Conservation (phyloP, 164 flowering plant species). For the Nymphaea colorata region DNA sequence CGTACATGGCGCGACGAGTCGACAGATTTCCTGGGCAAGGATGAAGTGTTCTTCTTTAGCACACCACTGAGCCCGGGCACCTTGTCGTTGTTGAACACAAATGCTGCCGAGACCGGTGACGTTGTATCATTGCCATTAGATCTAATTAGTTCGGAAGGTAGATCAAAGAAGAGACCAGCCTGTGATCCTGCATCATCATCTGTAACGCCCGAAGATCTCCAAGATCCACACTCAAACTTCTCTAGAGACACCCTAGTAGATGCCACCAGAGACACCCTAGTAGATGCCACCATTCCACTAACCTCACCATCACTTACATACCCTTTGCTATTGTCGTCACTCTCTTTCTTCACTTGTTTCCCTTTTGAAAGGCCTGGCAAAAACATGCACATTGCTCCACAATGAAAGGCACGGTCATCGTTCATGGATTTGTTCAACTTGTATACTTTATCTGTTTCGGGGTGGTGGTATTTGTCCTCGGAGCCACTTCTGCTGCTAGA, state of each 20-base stretch:
- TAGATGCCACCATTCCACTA: constrained; percentile 17
- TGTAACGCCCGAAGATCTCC: constrained; percentile 35
- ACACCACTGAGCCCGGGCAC: constrained; percentile 36
- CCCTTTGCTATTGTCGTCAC: constrained; percentile 10
- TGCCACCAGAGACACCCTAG: constrained; percentile 40
- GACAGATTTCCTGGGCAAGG: constrained; percentile 13
- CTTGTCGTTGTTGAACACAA: constrained; percentile 33
- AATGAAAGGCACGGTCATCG: constrained; percentile 28
- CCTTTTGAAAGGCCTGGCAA: constrained; percentile 40
- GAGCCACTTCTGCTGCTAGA: neutral
- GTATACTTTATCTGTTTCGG: neutral
- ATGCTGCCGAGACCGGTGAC: constrained; percentile 42
- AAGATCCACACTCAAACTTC: constrained; percentile 65
- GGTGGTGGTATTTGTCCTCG: constrained; percentile 1
- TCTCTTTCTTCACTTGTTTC: constrained; percentile 32
- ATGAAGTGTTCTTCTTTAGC: constrained; percentile 25
- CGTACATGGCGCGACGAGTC: constrained; percentile 51
- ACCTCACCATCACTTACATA: constrained; percentile 2
- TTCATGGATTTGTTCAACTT: neutral
- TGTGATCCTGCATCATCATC: constrained; percentile 12
- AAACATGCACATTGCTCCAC: constrained; percentile 53
- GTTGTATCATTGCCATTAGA: constrained; percentile 24
- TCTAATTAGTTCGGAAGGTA: constrained; percentile 51
- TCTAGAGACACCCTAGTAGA: constrained; percentile 49
- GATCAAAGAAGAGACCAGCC: constrained; percentile 21